Evolutionary conservation across 257 asterid genomes (phyloP).

Genomic region (Nicotiana obtusifolia): DNA sequence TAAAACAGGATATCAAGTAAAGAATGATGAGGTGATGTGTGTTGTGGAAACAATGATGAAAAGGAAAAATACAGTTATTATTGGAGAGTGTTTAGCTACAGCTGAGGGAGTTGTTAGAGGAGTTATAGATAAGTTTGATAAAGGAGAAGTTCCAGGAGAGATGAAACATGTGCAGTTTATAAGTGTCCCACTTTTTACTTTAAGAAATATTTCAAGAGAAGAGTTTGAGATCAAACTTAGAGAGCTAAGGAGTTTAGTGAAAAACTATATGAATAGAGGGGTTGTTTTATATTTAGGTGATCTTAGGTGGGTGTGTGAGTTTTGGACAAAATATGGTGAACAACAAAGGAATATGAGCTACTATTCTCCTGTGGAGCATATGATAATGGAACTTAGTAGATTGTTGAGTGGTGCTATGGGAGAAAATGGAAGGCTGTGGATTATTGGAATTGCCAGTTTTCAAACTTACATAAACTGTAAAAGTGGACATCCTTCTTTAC

Average conservation of each 20-base stretch:
- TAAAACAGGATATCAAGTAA: slow-evolving; percentile 18
- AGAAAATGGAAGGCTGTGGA: slow-evolving; percentile 52
- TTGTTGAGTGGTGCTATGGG: slow-evolving; percentile 44
- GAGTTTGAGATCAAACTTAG: slow-evolving; percentile 67
- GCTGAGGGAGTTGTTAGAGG: slow-evolving; percentile 54
- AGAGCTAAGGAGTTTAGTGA: slow-evolving; percentile 66
- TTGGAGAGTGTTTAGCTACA: slow-evolving; percentile 41
- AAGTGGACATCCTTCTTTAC: slow-evolving; percentile 66
- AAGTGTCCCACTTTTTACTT: slow-evolving; percentile 68
- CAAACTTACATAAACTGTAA: slow-evolving; percentile 64
- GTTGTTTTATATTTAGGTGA: slow-evolving; percentile 83
- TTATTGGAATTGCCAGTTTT: slow-evolving; percentile 64
- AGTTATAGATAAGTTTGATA: slow-evolving; percentile 58
- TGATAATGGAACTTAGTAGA: slow-evolving; percentile 88
- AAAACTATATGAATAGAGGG: slow-evolving; percentile 49
- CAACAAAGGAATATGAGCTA: slow-evolving; percentile 22
- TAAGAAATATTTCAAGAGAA: slow-evolving; percentile 44
- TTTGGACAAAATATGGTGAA: slow-evolving; percentile 64
- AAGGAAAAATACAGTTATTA: slow-evolving; percentile 44
- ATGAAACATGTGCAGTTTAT: slow-evolving; percentile 68
- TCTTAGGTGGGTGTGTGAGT: slow-evolving; percentile 75
- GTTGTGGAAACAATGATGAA: slow-evolving; percentile 63
- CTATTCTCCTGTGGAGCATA: slow-evolving; percentile 72
- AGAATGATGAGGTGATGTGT: slow-evolving; percentile 42
- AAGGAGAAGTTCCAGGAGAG: slow-evolving; percentile 45